Percentiles rank a stretch among this genome's conserved stretches.
These are phyloP conservation scores for Aspergillus chevalieri DNA, from an alignment of 2,329 filamentous ascomycete genomes.

Conservation along the genomic window DNA sequence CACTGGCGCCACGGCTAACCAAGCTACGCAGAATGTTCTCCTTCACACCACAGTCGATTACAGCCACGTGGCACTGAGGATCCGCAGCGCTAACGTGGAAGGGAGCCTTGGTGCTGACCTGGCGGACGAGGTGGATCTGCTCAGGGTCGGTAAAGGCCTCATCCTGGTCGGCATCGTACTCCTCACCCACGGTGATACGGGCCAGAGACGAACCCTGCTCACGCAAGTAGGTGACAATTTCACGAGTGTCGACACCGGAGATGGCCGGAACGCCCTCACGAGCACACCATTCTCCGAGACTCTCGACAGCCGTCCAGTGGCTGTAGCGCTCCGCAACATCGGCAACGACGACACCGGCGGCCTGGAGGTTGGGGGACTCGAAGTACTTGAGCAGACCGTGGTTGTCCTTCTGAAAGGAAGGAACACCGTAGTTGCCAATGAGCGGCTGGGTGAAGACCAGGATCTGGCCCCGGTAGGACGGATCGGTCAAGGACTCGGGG, in stretches of 20 bases:
- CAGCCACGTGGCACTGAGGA: constrained; percentile 81
- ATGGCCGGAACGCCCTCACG: constrained; percentile 94
- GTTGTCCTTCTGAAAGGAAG: constrained; percentile 75
- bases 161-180: constrained; percentile 97
- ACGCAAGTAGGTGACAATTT: constrained; percentile 89
- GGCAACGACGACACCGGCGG: constrained; percentile 88
- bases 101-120: constrained; percentile 94
- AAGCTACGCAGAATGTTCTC: constrained; percentile 98
- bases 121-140: constrained; percentile 92
- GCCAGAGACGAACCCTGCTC: constrained; percentile 96
- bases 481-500: constrained; percentile 75
- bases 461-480: constrained; percentile 73
- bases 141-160: constrained; percentile 92
- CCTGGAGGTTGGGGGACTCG: constrained; percentile 96
- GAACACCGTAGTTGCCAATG: constrained; percentile 98
- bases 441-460: constrained; percentile 96
- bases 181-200: constrained; percentile 88
- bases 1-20: constrained; percentile 81
- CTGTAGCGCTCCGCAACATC: constrained; percentile 92
- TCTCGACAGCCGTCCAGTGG: constrained; percentile 98
- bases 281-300: constrained; percentile 86
- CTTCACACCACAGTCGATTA: constrained; percentile 98
- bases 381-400: constrained; percentile 95
- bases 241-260: constrained; percentile 92
- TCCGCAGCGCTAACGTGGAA: constrained; percentile 86